Conservation (phyloP, 192 early-diverging fungal species). For the Linnemannia zychae region DNA sequence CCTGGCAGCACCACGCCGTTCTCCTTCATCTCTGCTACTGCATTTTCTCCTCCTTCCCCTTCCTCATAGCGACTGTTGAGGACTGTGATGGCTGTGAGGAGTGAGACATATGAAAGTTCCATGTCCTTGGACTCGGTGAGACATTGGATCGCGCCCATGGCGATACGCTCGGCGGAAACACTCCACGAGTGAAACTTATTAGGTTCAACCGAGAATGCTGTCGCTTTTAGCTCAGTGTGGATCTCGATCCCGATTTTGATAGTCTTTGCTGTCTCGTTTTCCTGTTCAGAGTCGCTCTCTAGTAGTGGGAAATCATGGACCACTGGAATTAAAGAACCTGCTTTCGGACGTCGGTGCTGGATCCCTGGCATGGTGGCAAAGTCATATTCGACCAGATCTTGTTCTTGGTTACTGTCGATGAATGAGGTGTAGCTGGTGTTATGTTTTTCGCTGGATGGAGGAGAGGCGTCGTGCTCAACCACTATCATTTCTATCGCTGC, state of each 20-base stretch:
- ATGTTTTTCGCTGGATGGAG: not conserved
- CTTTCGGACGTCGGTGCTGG: not conserved
- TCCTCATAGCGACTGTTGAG: not conserved
- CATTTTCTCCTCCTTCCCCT: not conserved
- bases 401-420: not conserved
- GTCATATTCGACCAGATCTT: not conserved
- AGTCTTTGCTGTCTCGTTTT: not conserved
- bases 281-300: not conserved
- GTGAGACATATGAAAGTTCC: slow-evolving; percentile 32
- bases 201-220: not conserved
- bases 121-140: slow-evolving; percentile 26
- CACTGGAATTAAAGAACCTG: not conserved
- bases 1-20: no score
- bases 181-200: not conserved
- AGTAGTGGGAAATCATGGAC: not conserved
- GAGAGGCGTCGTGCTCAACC: not conserved
- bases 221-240: not conserved
- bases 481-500: not conserved
- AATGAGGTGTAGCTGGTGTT: not conserved
- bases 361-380: not conserved
- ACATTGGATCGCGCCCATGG: slow-evolving; percentile 20
- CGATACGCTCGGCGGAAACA: not conserved
- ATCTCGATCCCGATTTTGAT: not conserved
- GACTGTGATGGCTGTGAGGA: slow-evolving; percentile 33
- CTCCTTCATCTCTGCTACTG: not conserved